These are phyloP conservation scores for Nidula microcarpa DNA, from an alignment of 768 basidiomycete species.

Conservation along the genomic window DNA sequence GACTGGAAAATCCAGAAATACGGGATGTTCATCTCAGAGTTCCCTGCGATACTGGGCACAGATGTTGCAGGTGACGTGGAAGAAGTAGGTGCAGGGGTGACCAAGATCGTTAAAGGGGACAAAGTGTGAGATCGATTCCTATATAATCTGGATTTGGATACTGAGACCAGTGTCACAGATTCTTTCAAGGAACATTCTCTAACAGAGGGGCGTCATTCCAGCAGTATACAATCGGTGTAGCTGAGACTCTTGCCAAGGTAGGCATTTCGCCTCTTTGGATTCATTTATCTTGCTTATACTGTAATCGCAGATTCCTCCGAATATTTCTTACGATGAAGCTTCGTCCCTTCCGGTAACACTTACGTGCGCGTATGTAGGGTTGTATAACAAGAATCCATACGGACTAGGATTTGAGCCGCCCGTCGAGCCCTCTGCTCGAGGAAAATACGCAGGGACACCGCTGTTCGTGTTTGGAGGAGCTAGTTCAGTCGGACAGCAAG, in stretches of 20 bases:
- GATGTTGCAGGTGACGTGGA: conserved; percentile 49
- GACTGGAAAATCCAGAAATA: conserved; percentile 49
- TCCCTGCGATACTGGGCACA: conserved; percentile 43
- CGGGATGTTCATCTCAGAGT: conserved; percentile 34
- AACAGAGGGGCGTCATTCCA: conserved; percentile 35
- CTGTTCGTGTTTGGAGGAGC: conserved; percentile 47
- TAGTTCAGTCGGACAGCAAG: conserved; percentile 47
- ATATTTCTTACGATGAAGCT: conserved; percentile 44
- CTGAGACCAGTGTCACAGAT: not conserved
- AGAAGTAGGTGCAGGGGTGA: conserved; percentile 45
- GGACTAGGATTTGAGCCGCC: conserved; percentile 39
- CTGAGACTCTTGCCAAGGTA: conserved; percentile 32
- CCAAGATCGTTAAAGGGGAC: conserved; percentile 44
- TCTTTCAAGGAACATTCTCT: conserved; percentile 9
- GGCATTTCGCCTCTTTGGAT: not conserved
- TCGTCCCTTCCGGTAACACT: conserved; percentile 45
- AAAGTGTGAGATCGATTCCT: conserved; percentile 32
- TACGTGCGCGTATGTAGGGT: conserved; percentile 45
- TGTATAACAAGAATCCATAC: conserved; percentile 35
- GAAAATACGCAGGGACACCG: conserved; percentile 39
- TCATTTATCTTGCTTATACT: too few species aligned
- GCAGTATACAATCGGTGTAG: conserved; percentile 32
- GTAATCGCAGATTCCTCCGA: conserved; percentile 37
- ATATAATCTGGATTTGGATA: not conserved
- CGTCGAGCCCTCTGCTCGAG: conserved; percentile 27